These are phyloP conservation scores for Davidsoniella australis DNA, from an alignment of 2,329 filamentous ascomycete species.

Conservation along the genomic window DNA sequence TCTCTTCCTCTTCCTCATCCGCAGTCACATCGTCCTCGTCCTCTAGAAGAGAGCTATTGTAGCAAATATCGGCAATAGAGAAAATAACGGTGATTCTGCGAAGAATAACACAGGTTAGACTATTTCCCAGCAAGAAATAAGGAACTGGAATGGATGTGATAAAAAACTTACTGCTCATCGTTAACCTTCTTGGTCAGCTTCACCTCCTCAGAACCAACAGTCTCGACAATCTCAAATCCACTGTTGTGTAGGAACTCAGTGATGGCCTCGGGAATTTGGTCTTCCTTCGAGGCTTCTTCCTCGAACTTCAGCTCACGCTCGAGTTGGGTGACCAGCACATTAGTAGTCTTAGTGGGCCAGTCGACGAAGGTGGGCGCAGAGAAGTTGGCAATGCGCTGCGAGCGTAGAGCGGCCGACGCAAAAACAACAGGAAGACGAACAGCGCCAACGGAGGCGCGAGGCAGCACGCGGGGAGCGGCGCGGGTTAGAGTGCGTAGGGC, in stretches of 20 bases:
- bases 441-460: conserved; percentile 9
- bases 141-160: neutral
- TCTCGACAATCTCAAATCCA: conserved; percentile 69
- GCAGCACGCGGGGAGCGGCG: conserved; percentile 45
- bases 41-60: conserved; percentile 41
- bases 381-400: conserved; percentile 21
- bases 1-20: conserved; percentile 30
- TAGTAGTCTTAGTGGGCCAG: conserved; percentile 62
- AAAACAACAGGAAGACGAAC: conserved; percentile 2
- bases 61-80: conserved; percentile 67
- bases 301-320: conserved; percentile 72
- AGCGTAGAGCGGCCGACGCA: conserved; percentile 22
- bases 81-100: conserved; percentile 57
- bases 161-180: conserved; percentile 59
- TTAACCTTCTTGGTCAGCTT: conserved; percentile 66
- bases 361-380: conserved; percentile 28
- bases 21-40: conserved; percentile 37
- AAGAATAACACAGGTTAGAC: conserved; percentile 8
- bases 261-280: conserved; percentile 58
- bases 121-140: conserved; percentile 5
- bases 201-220: conserved; percentile 72
- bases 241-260: conserved; percentile 79
- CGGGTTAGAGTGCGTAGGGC: conserved; percentile 49
- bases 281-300: conserved; percentile 57
- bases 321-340: conserved; percentile 40